These are phyloP conservation scores for Tetradesmus lagerheimii DNA, from an alignment of 139 green algal genomes.

Conservation along the genomic window DNA sequence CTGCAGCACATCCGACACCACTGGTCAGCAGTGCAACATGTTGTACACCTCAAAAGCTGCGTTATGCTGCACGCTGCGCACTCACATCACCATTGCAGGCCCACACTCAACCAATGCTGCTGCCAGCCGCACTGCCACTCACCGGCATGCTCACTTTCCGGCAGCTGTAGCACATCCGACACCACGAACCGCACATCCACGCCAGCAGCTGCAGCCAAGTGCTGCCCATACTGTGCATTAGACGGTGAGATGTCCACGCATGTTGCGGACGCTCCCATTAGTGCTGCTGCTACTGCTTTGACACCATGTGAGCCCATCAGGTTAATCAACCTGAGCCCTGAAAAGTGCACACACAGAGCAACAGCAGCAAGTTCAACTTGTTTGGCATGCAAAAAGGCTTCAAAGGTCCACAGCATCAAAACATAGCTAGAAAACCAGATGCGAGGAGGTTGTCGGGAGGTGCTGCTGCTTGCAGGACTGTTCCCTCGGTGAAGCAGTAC, in stretches of 20 bases:
- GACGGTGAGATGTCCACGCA: constrained; percentile 35
- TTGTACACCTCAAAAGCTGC: too few relatives aligned
- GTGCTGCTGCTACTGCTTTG: constrained; percentile 37
- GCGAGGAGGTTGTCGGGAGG: too few relatives aligned
- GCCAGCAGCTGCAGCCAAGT: constrained; percentile 26
- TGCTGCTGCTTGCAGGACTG: too few relatives aligned
- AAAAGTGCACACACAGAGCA: neutral
- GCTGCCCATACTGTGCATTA: constrained; percentile 9
- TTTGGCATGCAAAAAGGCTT: too few relatives aligned
- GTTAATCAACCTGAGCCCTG: constrained; percentile 34
- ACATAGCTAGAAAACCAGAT: too few relatives aligned
- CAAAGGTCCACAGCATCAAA: too few relatives aligned
- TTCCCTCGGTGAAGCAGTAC: too few relatives aligned
- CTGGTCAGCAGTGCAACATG: too few relatives aligned
- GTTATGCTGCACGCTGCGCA: too few relatives aligned
- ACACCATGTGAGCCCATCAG: constrained; percentile 41
- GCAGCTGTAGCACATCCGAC: constrained; percentile 39
- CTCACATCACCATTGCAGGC: neutral
- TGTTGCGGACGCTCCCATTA: constrained; percentile 11
- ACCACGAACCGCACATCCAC: constrained; percentile 17
- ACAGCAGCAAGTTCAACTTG: neutral
- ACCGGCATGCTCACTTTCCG: neutral
- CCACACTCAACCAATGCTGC: too few relatives aligned
- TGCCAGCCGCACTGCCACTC: neutral
- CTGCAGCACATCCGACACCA: too few relatives aligned